Evolutionary conservation across 768 basidiomycete species (phyloP), one percentile per base, ranked within the genome.

Genomic region (Phanerodontia chrysosporium): DNA sequence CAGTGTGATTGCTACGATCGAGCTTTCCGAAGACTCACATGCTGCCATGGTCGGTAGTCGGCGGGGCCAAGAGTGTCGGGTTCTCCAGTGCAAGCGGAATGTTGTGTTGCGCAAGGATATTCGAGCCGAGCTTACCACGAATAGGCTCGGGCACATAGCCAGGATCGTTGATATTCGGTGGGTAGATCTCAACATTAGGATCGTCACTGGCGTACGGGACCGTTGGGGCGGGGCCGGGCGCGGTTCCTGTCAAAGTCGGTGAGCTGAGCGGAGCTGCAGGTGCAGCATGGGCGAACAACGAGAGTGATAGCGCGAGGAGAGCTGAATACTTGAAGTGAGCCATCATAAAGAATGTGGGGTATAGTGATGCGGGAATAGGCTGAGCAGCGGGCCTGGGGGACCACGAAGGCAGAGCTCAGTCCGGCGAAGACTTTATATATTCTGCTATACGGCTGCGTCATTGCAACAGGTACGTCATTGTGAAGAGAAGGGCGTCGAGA

Each of bases 51-150:
- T 71, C 69, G 1, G 70, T 70, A 28, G 59, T 62, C 10, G 69
- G 69, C 24, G 67, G 69, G 24, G 66, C 61, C 14, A 70, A 49
- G 4, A 61, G 53, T 35, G 68, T 67, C 32, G 69, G 66, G 36
- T 67, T 63, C 58, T 69, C 58, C 45, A 58, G 59, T 10, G 64
- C 69, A n/a, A 69, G 29, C 44, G 66, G 60, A 22, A 64, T 39
- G 57, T 71, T 70, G n/a, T 65, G 60, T 7, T 66, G 69, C 7
- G 80, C 80, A 16, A 81, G 49, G 48, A 83, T 66, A 18, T 65
- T 54, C 1, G 77, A 77, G 13, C 80, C 80, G 14, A 76, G 70
- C 8, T 64, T 60, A 12, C 75, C 78, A 36, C 79, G 71, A 32
- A 75, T 69, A 27, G 79, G 72, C 51, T 76, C 62, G 16, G 67